Evolutionary conservation across 2,329 filamentous ascomycete genomes (phyloP).

Genomic region (Fusarium odoratissimum): DNA sequence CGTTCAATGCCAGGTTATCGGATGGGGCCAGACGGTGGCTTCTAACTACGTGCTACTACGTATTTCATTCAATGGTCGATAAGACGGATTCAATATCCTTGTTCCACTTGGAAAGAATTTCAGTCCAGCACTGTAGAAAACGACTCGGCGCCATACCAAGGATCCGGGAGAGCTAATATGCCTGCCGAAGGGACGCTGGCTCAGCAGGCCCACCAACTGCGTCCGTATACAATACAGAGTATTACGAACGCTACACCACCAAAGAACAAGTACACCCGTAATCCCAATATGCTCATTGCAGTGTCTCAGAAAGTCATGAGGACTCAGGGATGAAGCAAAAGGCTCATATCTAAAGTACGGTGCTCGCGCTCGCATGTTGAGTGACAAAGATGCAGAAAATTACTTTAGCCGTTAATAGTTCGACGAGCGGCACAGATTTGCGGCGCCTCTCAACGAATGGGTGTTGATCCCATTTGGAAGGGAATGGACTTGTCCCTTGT

Average conservation of each 20-base stretch:
- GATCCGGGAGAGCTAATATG: conserved; percentile 26
- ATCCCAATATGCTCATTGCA: neutral
- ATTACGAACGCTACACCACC: neutral
- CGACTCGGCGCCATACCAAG: conserved; percentile 22
- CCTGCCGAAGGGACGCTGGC: conserved; percentile 4
- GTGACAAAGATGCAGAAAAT: conserved; percentile 14
- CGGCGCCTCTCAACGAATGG: conserved; percentile 34
- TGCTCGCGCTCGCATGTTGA: conserved; percentile 6
- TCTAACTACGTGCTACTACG: conserved; percentile 29
- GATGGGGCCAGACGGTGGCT: conserved; percentile 45
- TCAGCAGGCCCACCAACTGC: neutral
- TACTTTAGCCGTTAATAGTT: conserved; percentile 28
- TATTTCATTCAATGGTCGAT: conserved; percentile 41
- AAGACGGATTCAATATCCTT: conserved; percentile 25
- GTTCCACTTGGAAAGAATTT: conserved; percentile 26
- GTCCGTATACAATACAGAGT: neutral
- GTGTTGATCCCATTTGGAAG: conserved; percentile 42
- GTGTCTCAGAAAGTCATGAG: conserved; percentile 25
- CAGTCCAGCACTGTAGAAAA: conserved; percentile 22
- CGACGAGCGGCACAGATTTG: conserved; percentile 28
- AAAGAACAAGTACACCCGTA: neutral
- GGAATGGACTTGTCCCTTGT: conserved; percentile 28
- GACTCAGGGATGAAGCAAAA: conserved; percentile 3
- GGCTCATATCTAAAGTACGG: conserved; percentile 8
- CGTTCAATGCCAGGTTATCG: conserved; percentile 43